Percentiles rank a stretch among this genome's conserved stretches.
Evolutionary conservation across 2,329 filamentous ascomycete genomes (phyloP).

Genomic region (Hypoxylon sp.): DNA sequence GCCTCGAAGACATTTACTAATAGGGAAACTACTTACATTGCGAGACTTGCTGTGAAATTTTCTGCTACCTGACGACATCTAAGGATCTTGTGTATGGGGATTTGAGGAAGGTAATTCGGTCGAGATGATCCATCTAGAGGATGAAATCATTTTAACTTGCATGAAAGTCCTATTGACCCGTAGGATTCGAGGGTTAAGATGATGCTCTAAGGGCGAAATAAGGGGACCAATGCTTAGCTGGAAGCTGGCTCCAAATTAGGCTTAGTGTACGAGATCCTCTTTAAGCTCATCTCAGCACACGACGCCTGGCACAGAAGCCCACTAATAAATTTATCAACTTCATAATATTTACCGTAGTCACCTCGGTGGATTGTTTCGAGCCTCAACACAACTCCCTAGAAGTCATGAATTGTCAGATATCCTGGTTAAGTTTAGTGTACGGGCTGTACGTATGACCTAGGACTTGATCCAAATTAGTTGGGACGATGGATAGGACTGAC

Average conservation of each 20-base stretch:
- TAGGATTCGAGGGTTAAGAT: background rate
- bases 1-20: background rate
- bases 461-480: background rate
- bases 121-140: background rate
- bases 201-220: background rate
- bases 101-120: background rate
- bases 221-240: background rate
- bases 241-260: background rate
- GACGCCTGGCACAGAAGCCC: background rate
- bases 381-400: background rate
- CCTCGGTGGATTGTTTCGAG: background rate
- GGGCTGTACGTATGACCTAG: background rate
- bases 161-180: background rate
- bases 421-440: background rate
- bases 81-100: background rate
- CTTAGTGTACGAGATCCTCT: background rate
- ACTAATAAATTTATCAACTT: conserved; percentile 1
- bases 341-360: background rate
- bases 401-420: background rate
- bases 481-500: background rate
- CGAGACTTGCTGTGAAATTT: background rate
- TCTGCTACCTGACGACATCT: background rate
- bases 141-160: background rate
- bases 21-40: background rate
- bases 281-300: background rate